Evolutionary conservation across 306 rosid genomes (phyloP).

Genomic region (Fragaria ananassa): DNA sequence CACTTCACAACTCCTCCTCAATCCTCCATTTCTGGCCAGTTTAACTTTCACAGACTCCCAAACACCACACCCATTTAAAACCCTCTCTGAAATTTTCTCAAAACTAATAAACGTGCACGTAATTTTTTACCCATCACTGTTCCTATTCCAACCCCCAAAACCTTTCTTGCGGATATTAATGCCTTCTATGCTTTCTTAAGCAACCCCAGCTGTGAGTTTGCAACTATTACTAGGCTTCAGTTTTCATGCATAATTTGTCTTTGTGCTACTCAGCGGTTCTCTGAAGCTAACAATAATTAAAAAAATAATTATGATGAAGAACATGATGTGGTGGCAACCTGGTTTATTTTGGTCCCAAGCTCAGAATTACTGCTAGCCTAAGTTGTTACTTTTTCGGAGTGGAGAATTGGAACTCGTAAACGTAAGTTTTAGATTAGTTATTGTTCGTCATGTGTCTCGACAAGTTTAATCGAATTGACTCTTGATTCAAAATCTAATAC

Average conservation of each 20-base stretch:
- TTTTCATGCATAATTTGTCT: background rate
- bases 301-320: background rate
- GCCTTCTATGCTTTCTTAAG: conserved; percentile 2
- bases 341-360: background rate
- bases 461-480: background rate
- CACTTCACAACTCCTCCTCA: conserved; percentile 31
- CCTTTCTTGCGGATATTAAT: conserved; percentile 13
- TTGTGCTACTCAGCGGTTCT: background rate
- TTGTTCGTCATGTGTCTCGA: background rate
- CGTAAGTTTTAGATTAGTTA: background rate
- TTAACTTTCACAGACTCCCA: background rate
- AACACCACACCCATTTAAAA: background rate
- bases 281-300: too few relatives aligned
- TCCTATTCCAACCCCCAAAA: conserved; percentile 1
- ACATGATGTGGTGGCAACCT: background rate
- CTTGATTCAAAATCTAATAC: background rate
- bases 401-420: background rate
- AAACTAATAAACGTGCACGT: background rate
- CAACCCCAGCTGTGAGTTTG: background rate
- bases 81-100: background rate
- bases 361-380: background rate
- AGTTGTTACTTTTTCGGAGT: background rate
- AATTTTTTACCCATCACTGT: background rate
- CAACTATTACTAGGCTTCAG: background rate
- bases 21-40: conserved; percentile 17